Percentiles rank a stretch among this genome's conserved stretches.
These are phyloP conservation scores for Cercophora samala DNA, from an alignment of 495 filamentous ascomycete species.

Conservation along the genomic window DNA sequence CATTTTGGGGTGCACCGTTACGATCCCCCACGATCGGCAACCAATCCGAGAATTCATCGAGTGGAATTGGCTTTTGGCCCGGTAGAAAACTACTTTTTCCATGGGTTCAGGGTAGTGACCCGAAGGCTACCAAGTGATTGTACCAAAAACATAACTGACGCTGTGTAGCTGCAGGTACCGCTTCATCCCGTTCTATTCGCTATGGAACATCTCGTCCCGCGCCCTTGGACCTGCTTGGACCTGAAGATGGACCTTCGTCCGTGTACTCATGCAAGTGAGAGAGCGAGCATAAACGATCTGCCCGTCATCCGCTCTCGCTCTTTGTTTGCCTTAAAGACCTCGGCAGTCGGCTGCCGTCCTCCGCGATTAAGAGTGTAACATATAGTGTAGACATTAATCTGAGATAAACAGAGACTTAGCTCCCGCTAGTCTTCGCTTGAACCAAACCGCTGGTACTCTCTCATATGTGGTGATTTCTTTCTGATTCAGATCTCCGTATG, in stretches of 20 bases:
- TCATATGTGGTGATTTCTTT: not conserved
- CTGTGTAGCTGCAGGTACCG: slow-evolving; percentile 11
- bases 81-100: not conserved
- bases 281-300: slow-evolving; percentile 8
- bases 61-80: not conserved
- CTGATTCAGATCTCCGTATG: not conserved
- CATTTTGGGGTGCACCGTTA: slow-evolving; percentile 13
- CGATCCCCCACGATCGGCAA: slow-evolving; percentile 16
- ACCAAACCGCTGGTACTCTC: not conserved
- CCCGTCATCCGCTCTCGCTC: not conserved
- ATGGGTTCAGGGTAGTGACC: not conserved
- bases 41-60: slow-evolving; percentile 8
- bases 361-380: not conserved
- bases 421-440: not conserved
- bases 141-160: not conserved
- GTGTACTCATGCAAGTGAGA: slow-evolving; percentile 9
- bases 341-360: not conserved
- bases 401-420: not conserved
- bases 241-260: slow-evolving; percentile 3
- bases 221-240: not conserved
- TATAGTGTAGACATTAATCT: not conserved
- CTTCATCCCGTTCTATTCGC: slow-evolving; percentile 7
- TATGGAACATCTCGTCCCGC: slow-evolving; percentile 10
- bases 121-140: not conserved
- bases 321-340: not conserved